Evolutionary conservation across 352 stramenopile genomes (phyloP).

Genomic region (Phytopythium mirpurense): DNA sequence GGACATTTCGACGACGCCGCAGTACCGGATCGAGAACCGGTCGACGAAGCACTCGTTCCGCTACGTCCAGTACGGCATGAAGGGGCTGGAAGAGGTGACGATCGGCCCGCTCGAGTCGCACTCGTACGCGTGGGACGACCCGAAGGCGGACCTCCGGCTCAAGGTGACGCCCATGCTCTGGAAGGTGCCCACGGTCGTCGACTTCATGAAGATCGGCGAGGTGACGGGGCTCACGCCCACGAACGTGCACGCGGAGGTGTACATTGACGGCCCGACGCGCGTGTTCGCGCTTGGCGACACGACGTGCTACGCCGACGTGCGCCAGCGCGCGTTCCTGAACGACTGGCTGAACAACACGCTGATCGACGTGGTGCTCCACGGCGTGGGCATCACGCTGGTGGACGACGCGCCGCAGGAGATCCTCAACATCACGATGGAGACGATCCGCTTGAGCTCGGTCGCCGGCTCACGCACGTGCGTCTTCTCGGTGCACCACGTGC

Average conservation of each 20-base stretch:
- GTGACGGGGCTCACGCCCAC: constrained; percentile 46
- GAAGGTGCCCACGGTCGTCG: constrained; percentile 65
- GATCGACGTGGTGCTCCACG: constrained; percentile 74
- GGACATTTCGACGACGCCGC: constrained; percentile 61
- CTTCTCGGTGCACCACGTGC: constrained; percentile 76
- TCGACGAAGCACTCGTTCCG: constrained; percentile 64
- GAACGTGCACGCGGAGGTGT: constrained; percentile 73
- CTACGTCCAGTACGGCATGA: constrained; percentile 64
- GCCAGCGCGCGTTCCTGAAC: constrained; percentile 44
- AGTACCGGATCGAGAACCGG: constrained; percentile 84
- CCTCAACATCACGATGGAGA: constrained; percentile 86
- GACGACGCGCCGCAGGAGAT: constrained; percentile 72
- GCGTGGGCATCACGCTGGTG: constrained; percentile 75
- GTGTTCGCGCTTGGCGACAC: constrained; percentile 79
- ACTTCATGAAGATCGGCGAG: constrained; percentile 72
- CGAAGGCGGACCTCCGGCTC: constrained; percentile 47
- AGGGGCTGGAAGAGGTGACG: constrained; percentile 58
- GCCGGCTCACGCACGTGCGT: constrained; percentile 38
- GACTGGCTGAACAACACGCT: constrained; percentile 73
- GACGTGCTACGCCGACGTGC: constrained; percentile 48
- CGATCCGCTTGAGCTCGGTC: constrained; percentile 55
- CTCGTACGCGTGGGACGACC: constrained; percentile 81
- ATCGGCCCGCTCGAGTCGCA: constrained; percentile 65
- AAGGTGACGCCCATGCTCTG: constrained; percentile 55
- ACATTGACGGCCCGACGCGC: constrained; percentile 77